A percentile compares a stretch with the other conserved stretches of the same genome.
These are phyloP conservation scores for Ganoderma lucidum DNA, from an alignment of 1,284 basidiomycete species.

Conservation along the genomic window DNA sequence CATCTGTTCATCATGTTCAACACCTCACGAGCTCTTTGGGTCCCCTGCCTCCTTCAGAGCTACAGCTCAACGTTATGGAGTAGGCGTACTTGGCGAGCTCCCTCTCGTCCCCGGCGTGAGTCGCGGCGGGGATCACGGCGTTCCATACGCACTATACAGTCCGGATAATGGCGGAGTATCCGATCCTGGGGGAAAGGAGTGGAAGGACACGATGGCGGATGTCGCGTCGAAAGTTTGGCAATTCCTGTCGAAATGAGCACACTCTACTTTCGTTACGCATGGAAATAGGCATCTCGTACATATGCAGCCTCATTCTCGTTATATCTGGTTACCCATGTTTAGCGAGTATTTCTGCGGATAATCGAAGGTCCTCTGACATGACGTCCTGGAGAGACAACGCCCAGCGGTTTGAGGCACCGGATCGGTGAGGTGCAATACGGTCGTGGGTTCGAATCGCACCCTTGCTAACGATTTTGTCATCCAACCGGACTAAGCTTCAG, in stretches of 20 bases:
- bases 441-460: conserved; percentile 55
- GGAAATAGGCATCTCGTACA: neutral
- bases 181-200: conserved; percentile 41
- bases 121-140: conserved; percentile 77
- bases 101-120: conserved; percentile 87
- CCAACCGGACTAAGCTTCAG: too few relatives aligned
- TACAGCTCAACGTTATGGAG: conserved; percentile 66
- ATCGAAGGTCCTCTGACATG: too few relatives aligned
- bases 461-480: conserved; percentile 18
- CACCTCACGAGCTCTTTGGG: conserved; percentile 85
- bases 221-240: conserved; percentile 54
- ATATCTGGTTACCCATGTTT: too few relatives aligned
- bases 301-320: too few relatives aligned
- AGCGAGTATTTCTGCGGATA: too few relatives aligned
- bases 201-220: conserved; percentile 56
- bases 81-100: conserved; percentile 84
- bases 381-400: conserved; percentile 60
- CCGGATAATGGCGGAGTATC: conserved; percentile 33
- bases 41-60: conserved; percentile 69
- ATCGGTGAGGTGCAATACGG: conserved; percentile 63
- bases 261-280: neutral
- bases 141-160: conserved; percentile 59
- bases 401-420: conserved; percentile 89
- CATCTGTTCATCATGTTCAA: conserved; percentile 80
- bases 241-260: conserved; percentile 21